phyloP scores from a whole-genome alignment of 2,329 filamentous ascomycete genomes.

The Arthrinium phaeospermum region DNA sequence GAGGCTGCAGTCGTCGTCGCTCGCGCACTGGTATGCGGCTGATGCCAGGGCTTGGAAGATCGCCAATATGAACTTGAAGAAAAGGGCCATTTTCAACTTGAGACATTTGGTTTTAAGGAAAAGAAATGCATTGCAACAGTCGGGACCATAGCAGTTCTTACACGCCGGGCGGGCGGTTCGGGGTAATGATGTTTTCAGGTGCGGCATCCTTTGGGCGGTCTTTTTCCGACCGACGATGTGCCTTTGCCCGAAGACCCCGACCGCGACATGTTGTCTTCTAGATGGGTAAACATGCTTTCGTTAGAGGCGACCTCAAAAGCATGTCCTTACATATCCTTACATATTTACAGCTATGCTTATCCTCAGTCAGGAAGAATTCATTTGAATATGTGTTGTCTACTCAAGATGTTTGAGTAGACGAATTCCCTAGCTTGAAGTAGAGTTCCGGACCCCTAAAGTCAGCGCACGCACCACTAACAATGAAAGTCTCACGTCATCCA shows the following conservation, averaged over 20 bases:
- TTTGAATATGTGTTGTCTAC: not conserved
- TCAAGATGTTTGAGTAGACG: not conserved
- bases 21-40: not conserved
- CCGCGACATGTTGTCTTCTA: not conserved
- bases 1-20: slow-evolving; percentile 41
- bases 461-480: no score
- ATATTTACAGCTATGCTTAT: no score
- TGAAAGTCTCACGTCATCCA: no score
- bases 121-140: no score
- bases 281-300: not conserved
- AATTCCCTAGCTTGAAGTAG: not conserved
- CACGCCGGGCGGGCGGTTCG: not conserved
- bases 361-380: no score
- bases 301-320: not conserved
- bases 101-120: not conserved
- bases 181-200: not conserved
- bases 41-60: not conserved
- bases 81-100: not conserved
- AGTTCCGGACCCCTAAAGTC: no score
- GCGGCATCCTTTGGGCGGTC: not conserved
- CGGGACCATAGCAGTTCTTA: no score
- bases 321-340: no score
- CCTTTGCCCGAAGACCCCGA: not conserved
- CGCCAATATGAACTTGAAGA: not conserved
- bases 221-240: not conserved